Evolutionary conservation across 768 basidiomycete genomes (phyloP).

Genomic region (Termitomyces sp.): DNA sequence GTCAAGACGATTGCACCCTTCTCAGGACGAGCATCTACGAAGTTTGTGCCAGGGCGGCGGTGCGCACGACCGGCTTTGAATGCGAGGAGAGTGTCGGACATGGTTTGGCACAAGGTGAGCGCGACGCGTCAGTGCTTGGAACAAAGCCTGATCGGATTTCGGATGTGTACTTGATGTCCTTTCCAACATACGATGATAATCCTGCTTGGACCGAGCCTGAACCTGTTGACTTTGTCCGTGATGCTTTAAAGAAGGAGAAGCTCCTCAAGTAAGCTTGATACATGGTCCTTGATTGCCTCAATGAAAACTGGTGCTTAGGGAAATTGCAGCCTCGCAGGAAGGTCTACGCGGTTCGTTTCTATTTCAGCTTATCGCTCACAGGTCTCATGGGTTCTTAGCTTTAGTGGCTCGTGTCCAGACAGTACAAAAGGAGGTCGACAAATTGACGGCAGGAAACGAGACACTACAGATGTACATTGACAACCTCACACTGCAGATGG

Average conservation of each 20-base stretch:
- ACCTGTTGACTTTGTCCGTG: conserved; percentile 60
- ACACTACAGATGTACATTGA: conserved; percentile 88
- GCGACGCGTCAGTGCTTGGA: conserved; percentile 42
- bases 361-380: background rate
- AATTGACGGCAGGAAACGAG: conserved; percentile 71
- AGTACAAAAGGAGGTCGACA: conserved; percentile 78
- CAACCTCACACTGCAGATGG: conserved; percentile 84
- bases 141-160: conserved; percentile 24
- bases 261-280: conserved; percentile 60
- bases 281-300: background rate
- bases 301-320: conserved; percentile 38
- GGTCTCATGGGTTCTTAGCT: conserved; percentile 32
- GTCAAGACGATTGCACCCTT: conserved; percentile 73
- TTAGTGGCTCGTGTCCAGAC: conserved; percentile 61
- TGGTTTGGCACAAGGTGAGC: conserved; percentile 12
- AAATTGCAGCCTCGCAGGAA: conserved; percentile 69
- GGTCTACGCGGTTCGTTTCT: conserved; percentile 62
- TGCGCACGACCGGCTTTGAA: conserved; percentile 77
- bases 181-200: conserved; percentile 37
- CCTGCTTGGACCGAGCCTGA: conserved; percentile 44
- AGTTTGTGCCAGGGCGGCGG: conserved; percentile 59
- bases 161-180: conserved; percentile 33
- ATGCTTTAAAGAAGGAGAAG: conserved; percentile 74
- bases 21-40: conserved; percentile 58
- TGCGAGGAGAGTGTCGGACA: conserved; percentile 39